Evolutionary conservation across 495 filamentous ascomycete genomes (phyloP), one percentile per base, ranked within the genome.

Genomic region (Niebla homalea): DNA sequence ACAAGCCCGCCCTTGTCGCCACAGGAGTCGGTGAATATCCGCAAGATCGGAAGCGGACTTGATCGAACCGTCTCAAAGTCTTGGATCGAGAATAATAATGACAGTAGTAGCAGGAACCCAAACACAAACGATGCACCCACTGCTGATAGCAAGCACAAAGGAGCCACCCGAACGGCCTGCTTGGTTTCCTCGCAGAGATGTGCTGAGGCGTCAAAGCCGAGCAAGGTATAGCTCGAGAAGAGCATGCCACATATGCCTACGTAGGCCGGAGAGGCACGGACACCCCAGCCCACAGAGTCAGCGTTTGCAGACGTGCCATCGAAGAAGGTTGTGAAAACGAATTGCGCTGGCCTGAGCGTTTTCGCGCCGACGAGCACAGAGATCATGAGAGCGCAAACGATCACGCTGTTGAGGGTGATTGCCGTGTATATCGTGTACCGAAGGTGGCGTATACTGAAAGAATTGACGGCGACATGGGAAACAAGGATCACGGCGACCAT

Each of bases 401-500:
- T 78, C 5, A 71, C 60, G 32, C 66, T 74, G 51, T 81, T 79
- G 39, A 81, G 67, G 22, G 73, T 52, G 55, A 84, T 79, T 37
- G 74, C 79, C 11, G 74, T 63, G 48, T 79, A 82, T 57, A 82
- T 82, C 43, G 83, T 67, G 43, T 77, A 74, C 11, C 69, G 63
- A 25, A 82, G 64, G 25, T 70, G 62, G 37, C 70, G 69, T 8
- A 79, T 71, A 25, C 77, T 77, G 53, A 81, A 78, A 0, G 75
- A 72, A 59, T 81, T 81, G 48, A 81, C 66, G 15, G 73, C 48
- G 16, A 60, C 70, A 53, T 81, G 78, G 15, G 70, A 75, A 21
- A 78, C 23, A 11, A 82, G 68, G 35, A 82, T 64, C 1, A 76
- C 74, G 12, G 76, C 79, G 53, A 78, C 79, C 48, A 80, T 80